A percentile compares a stretch with the other conserved stretches of the same genome.
Evolutionary conservation across 768 basidiomycete species (phyloP).

Genomic region (Nidula microcarpa): DNA sequence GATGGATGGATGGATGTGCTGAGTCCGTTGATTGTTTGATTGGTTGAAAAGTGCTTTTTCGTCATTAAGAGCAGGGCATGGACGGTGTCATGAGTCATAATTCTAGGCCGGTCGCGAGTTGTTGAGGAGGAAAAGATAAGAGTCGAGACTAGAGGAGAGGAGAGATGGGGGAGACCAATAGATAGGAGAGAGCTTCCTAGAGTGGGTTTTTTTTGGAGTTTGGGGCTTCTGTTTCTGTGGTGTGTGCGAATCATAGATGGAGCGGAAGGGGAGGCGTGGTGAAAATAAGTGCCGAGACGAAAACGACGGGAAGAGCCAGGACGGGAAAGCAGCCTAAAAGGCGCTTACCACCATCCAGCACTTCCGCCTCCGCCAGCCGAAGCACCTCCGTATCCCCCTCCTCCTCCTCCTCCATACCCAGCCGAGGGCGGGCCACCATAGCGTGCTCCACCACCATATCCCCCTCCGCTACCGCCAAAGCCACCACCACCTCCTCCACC

Average conservation of each 20-base stretch:
- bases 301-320: constrained; percentile 7
- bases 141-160: background rate
- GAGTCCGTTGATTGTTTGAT: constrained; percentile 42
- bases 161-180: background rate
- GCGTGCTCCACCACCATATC: constrained; percentile 24
- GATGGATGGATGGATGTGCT: constrained; percentile 4
- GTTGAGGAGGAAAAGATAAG: constrained; percentile 23
- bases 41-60: constrained; percentile 5
- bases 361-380: constrained; percentile 19
- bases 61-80: constrained; percentile 61
- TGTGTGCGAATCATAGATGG: background rate
- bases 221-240: constrained; percentile 2
- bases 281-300: no score
- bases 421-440: constrained; percentile 21
- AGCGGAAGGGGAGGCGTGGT: constrained; percentile 2
- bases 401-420: constrained; percentile 22
- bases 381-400: constrained; percentile 20
- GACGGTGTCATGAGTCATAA: constrained; percentile 8
- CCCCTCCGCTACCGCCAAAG: constrained; percentile 13
- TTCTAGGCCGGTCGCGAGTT: constrained; percentile 26
- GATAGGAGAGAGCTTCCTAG: background rate
- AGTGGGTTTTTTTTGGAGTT: background rate
- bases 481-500: constrained; percentile 16
- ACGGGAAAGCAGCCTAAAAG: constrained; percentile 5
- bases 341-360: constrained; percentile 40